phyloP scores from a whole-genome alignment of 192 early-diverging fungal species.

The Mortierella alpina region DNA sequence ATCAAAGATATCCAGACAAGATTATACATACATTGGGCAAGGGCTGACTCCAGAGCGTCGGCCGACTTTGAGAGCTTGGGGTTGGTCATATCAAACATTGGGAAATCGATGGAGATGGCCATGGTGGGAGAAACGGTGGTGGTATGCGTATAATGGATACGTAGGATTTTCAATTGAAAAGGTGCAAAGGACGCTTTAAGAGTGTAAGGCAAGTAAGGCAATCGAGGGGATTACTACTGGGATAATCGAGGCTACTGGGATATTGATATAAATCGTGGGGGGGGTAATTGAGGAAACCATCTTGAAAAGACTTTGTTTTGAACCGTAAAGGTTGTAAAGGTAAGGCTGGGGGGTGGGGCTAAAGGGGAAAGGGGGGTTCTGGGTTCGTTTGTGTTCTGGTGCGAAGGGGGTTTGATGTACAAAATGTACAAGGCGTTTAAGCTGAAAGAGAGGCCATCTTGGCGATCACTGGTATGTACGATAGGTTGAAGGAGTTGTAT shows the following conservation, averaged over 20 bases:
- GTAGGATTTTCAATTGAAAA: constrained; percentile 5
- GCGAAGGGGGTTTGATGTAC: constrained; percentile 25
- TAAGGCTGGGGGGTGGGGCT: constrained; percentile 7
- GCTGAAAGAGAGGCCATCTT: constrained; percentile 51
- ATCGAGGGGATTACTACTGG: constrained; percentile 24
- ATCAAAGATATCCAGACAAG: background rate
- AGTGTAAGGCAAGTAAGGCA: constrained; percentile 36
- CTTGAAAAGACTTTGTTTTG: constrained; percentile 25
- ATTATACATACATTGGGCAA: constrained; percentile 44
- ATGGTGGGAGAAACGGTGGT: constrained; percentile 16
- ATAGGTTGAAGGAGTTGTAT: background rate
- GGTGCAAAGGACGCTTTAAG: background rate
- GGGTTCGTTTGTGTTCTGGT: constrained; percentile 2
- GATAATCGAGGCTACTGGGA: constrained; percentile 11
- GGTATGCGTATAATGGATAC: background rate
- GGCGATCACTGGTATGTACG: constrained; percentile 10
- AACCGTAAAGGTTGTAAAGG: constrained; percentile 42
- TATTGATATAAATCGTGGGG: constrained; percentile 29
- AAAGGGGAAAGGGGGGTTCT: constrained; percentile 8
- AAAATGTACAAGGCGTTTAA: constrained; percentile 49
- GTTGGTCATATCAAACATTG: constrained; percentile 50
- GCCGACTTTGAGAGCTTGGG: constrained; percentile 44
- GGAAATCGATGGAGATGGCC: constrained; percentile 49
- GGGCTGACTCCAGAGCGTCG: constrained; percentile 50
- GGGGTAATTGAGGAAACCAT: constrained; percentile 52